A percentile compares a stretch with the other conserved stretches of the same genome.
Conservation (phyloP, 1,139 yeast genomes). For the Geotrichum histeridarum region DNA sequence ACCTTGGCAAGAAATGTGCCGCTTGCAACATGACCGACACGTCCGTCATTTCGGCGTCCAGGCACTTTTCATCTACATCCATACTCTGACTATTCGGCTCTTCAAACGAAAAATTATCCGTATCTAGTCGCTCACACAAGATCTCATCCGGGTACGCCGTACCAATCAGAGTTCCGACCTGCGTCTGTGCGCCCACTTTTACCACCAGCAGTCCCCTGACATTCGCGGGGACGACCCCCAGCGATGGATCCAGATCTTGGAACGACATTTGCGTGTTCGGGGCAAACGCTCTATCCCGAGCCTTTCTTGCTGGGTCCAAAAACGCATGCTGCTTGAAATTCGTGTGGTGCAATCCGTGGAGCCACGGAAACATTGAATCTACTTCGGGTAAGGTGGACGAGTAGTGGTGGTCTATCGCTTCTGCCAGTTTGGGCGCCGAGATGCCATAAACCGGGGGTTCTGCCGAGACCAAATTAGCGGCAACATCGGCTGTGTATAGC, state of each 20-base stretch:
- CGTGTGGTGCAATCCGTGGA: slow-evolving; percentile 55
- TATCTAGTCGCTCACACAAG: slow-evolving; percentile 32
- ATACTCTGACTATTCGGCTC: background rate
- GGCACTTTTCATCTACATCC: slow-evolving; percentile 25
- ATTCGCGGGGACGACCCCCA: slow-evolving; percentile 22
- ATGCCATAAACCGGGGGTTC: slow-evolving; percentile 26
- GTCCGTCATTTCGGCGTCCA: slow-evolving; percentile 23
- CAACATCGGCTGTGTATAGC: slow-evolving; percentile 4
- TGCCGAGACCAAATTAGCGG: background rate
- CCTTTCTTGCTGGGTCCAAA: slow-evolving; percentile 27
- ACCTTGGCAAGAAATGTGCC: slow-evolving; percentile 20
- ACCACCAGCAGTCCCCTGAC: slow-evolving; percentile 35
- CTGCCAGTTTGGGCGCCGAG: slow-evolving; percentile 30
- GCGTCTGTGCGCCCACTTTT: slow-evolving; percentile 39
- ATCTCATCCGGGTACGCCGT: slow-evolving; percentile 58
- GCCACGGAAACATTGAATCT: slow-evolving; percentile 77
- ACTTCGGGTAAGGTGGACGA: slow-evolving; percentile 61
- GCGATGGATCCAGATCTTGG: slow-evolving; percentile 17
- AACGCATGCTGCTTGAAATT: slow-evolving; percentile 36
- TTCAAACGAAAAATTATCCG: slow-evolving; percentile 17
- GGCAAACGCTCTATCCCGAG: slow-evolving; percentile 14
- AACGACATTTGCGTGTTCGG: background rate
- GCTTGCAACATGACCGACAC: background rate
- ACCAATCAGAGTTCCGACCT: slow-evolving; percentile 51
- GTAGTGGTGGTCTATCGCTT: slow-evolving; percentile 33